These are phyloP conservation scores for Epichloe brachyelytri DNA, from an alignment of 2,329 filamentous ascomycete genomes.

Conservation along the genomic window DNA sequence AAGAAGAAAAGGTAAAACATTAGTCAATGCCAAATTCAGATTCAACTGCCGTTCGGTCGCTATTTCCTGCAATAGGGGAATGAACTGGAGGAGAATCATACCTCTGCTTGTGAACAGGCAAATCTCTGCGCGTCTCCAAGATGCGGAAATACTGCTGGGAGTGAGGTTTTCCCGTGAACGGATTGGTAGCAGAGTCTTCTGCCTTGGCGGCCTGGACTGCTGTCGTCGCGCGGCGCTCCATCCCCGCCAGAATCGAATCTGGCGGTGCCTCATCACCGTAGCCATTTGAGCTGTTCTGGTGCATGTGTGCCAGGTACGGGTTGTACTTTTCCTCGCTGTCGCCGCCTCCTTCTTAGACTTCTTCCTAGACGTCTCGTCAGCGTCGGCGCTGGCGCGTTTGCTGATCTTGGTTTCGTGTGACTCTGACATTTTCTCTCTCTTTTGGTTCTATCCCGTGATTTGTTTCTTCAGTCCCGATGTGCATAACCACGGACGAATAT, in stretches of 20 bases:
- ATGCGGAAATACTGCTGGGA: constrained; percentile 84
- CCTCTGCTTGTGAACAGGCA: constrained; percentile 88
- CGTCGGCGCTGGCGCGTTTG: constrained; percentile 33
- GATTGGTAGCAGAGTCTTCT: constrained; percentile 72
- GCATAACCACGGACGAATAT: constrained; percentile 2
- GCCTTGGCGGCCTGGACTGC: constrained; percentile 57
- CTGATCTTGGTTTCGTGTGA: constrained; percentile 18
- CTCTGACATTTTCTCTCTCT: constrained; percentile 24
- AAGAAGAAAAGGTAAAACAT: background rate
- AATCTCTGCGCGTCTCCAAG: constrained; percentile 65
- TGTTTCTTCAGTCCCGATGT: background rate
- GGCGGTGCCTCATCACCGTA: constrained; percentile 16
- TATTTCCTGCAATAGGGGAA: too few relatives aligned
- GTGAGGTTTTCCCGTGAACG: constrained; percentile 68
- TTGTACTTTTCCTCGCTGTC: constrained; percentile 40
- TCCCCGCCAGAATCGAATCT: constrained; percentile 44
- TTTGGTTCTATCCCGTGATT: background rate
- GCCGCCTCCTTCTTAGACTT: constrained; percentile 28
- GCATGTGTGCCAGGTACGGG: constrained; percentile 85
- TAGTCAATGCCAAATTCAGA: background rate
- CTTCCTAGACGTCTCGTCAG: constrained; percentile 28
- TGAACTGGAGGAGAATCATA: constrained; percentile 22
- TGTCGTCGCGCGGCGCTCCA: constrained; percentile 72
- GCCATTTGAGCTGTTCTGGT: constrained; percentile 39
- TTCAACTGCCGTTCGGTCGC: too few relatives aligned